These are phyloP conservation scores for Gyrodon lividus DNA, from an alignment of 768 basidiomycete species.

Conservation along the genomic window DNA sequence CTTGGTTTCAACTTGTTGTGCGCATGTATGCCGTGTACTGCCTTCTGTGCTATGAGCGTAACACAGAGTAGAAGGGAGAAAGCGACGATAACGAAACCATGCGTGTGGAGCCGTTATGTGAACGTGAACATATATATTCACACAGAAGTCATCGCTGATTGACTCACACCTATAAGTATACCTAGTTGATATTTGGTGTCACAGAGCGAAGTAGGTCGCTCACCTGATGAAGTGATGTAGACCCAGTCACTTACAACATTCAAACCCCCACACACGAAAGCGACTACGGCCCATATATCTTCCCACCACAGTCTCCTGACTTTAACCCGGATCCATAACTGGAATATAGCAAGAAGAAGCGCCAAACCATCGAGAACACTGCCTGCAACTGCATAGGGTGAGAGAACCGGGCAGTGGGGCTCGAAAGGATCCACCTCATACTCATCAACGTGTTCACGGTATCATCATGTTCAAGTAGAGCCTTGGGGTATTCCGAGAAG, in stretches of 20 bases:
- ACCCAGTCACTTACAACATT: constrained; percentile 10
- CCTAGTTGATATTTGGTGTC: not conserved
- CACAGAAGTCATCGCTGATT: not conserved
- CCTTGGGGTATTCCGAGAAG: too few relatives aligned
- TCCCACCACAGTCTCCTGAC: constrained; percentile 22
- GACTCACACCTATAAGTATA: not conserved
- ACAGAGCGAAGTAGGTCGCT: not conserved
- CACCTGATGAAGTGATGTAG: constrained; percentile 3
- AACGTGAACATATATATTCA: constrained; percentile 18
- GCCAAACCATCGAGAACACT: constrained; percentile 3
- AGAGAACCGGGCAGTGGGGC: not conserved
- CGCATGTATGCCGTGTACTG: not conserved
- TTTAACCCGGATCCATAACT: constrained; percentile 19
- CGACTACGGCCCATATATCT: constrained; percentile 19
- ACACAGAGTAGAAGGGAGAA: constrained; percentile 12
- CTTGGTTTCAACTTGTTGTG: not conserved
- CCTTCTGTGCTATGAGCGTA: constrained; percentile 1
- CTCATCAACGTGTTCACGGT: not conserved
- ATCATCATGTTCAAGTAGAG: not conserved
- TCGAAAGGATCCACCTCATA: not conserved
- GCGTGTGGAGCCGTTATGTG: constrained; percentile 8
- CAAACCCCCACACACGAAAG: constrained; percentile 12
- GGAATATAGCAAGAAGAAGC: constrained; percentile 14
- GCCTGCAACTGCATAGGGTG: constrained; percentile 4
- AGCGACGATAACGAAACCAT: constrained; percentile 3